Conservation (phyloP, 257 asterid species). For the Gentiana macrophylla region DNA sequence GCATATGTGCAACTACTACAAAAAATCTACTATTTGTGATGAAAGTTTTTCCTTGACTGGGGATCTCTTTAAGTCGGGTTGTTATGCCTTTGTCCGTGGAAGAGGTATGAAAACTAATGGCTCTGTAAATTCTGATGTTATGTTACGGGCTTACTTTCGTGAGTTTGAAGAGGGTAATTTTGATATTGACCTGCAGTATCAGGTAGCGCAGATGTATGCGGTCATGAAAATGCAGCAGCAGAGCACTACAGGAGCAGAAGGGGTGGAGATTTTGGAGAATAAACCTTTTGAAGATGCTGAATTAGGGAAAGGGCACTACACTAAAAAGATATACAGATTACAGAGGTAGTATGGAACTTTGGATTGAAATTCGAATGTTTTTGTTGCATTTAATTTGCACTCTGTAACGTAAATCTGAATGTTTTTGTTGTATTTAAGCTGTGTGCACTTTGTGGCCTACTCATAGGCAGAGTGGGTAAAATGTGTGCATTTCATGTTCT, state of each 20-base stretch:
- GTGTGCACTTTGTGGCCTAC: not conserved
- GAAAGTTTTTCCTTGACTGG: slow-evolving; percentile 17
- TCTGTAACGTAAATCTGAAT: not conserved
- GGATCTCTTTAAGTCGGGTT: slow-evolving; percentile 48
- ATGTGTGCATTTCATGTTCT: not conserved
- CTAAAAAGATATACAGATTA: slow-evolving; percentile 52
- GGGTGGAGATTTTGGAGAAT: slow-evolving; percentile 89
- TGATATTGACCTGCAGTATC: slow-evolving; percentile 42
- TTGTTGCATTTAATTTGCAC: not conserved
- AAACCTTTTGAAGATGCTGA: slow-evolving; percentile 62
- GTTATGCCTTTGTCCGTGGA: slow-evolving; percentile 82
- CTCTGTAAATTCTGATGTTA: not conserved
- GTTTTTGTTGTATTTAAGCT: too few species aligned
- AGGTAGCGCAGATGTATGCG: slow-evolving; percentile 83
- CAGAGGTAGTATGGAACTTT: slow-evolving; percentile 44
- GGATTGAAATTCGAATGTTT: not conserved
- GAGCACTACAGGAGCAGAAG: slow-evolving; percentile 64
- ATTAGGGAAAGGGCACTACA: slow-evolving; percentile 74
- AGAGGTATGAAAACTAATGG: slow-evolving; percentile 47
- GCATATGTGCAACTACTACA: too few species aligned
- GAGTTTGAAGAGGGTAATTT: not conserved
- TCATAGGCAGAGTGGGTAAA: not conserved
- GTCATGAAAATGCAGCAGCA: slow-evolving; percentile 89
- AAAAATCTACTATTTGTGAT: slow-evolving; percentile 5
- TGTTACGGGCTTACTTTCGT: not conserved